A percentile compares a stretch with the other conserved stretches of the same genome.
phyloP scores from a whole-genome alignment of 2,329 filamentous ascomycete genomes.

The Tolypocladium capitatum region DNA sequence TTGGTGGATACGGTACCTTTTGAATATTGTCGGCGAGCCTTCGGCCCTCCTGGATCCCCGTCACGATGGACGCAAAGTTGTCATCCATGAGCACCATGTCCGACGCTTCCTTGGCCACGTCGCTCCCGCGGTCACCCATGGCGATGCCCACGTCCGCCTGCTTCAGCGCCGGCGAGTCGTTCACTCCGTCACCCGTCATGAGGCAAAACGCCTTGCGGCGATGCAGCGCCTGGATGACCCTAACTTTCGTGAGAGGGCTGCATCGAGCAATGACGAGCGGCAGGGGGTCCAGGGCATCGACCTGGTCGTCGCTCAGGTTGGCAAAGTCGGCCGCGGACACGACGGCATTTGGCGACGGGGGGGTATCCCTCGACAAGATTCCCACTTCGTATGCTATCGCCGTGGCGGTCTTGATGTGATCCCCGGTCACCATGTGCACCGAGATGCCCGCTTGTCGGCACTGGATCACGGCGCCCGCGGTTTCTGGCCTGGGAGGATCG shows the following conservation, averaged over 20 bases:
- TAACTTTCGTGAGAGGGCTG: conserved; percentile 58
- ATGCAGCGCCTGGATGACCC: conserved; percentile 63
- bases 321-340: conserved; percentile 54
- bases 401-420: conserved; percentile 54
- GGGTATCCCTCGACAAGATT: conserved; percentile 32
- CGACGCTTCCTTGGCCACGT: conserved; percentile 67
- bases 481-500: conserved; percentile 57
- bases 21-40: conserved; percentile 62
- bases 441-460: conserved; percentile 49
- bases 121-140: conserved; percentile 58
- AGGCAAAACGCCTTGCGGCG: conserved; percentile 54
- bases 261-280: conserved; percentile 58
- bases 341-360: conserved; percentile 29
- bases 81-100: conserved; percentile 84
- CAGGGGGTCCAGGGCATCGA: conserved; percentile 46
- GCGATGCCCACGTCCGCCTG: conserved; percentile 64
- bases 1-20: too few species aligned
- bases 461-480: conserved; percentile 43
- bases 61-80: conserved; percentile 72
- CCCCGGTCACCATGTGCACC: conserved; percentile 58
- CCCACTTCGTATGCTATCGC: conserved; percentile 54
- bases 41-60: conserved; percentile 58
- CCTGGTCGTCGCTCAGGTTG: conserved; percentile 44
- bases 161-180: conserved; percentile 61
- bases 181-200: conserved; percentile 66